Conservation (phyloP, 2,329 filamentous ascomycete species). For the Nigrospora osmanthi region DNA sequence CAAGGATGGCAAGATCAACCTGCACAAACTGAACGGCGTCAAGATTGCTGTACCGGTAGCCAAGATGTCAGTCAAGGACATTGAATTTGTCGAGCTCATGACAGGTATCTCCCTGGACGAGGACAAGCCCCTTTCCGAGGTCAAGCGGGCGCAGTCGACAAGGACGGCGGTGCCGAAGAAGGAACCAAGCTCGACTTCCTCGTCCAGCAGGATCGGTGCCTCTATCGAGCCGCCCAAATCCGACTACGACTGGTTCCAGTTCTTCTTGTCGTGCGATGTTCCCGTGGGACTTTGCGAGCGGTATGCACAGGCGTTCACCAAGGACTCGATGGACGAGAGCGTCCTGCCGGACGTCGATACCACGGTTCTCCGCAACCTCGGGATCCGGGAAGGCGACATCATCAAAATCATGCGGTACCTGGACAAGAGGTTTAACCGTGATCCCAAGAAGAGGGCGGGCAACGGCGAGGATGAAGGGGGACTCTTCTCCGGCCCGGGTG, state of each 20-base stretch:
- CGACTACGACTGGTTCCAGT: slow-evolving; percentile 98
- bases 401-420: slow-evolving; percentile 88
- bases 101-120: slow-evolving; percentile 91
- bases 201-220: slow-evolving; percentile 43
- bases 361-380: slow-evolving; percentile 73
- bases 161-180: slow-evolving; percentile 15
- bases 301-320: slow-evolving; percentile 81
- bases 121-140: slow-evolving; percentile 85
- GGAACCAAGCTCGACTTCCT: slow-evolving; percentile 15
- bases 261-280: slow-evolving; percentile 89
- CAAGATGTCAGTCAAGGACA: slow-evolving; percentile 93
- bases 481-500: slow-evolving; percentile 89
- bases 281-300: slow-evolving; percentile 89
- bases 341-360: slow-evolving; percentile 85
- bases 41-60: slow-evolving; percentile 93
- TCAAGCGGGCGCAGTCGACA: slow-evolving; percentile 48
- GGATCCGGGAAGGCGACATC: slow-evolving; percentile 94
- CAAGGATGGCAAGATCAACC: slow-evolving; percentile 91
- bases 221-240: slow-evolving; percentile 55
- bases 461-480: slow-evolving; percentile 53
- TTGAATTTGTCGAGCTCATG: slow-evolving; percentile 85
- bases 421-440: slow-evolving; percentile 71
- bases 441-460: slow-evolving; percentile 41
- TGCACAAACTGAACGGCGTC: slow-evolving; percentile 96
- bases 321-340: slow-evolving; percentile 94